phyloP scores from a whole-genome alignment of 805 yeast genomes.

The Lachancea meyersii region DNA sequence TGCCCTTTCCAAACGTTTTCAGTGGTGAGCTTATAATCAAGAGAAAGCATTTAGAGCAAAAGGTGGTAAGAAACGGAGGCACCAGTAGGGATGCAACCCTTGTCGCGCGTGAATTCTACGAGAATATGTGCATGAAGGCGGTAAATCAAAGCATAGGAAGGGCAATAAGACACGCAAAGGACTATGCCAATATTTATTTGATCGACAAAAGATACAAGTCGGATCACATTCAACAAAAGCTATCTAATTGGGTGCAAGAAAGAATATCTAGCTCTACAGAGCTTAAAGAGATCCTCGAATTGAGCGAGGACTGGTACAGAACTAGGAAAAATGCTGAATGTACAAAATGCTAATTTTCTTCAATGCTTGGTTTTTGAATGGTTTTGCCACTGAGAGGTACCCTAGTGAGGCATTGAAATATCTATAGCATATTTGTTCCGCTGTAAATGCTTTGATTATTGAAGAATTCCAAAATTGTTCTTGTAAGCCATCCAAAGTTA shows the following conservation, averaged over 20 bases:
- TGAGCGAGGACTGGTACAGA: conserved; percentile 1
- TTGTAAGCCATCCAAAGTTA: conserved; percentile 33
- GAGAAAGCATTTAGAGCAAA: conserved; percentile 53
- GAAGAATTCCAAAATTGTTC: conserved; percentile 22
- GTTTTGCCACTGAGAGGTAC: not conserved
- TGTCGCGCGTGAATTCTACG: conserved; percentile 56
- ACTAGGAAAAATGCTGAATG: not conserved
- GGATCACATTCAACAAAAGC: conserved; percentile 44
- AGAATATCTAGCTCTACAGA: not conserved
- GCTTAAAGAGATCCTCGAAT: not conserved
- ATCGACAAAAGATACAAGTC: conserved; percentile 57
- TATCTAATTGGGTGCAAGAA: conserved; percentile 64
- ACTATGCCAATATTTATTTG: conserved; percentile 70
- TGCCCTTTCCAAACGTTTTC: conserved; percentile 81
- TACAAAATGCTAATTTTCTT: too few relatives aligned
- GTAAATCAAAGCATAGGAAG: conserved; percentile 91
- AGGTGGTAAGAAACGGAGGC: conserved; percentile 44
- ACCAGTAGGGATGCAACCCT: conserved; percentile 40
- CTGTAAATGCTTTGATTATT: conserved; percentile 26
- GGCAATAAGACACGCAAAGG: conserved; percentile 77
- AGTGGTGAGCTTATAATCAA: conserved; percentile 78
- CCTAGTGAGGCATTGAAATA: not conserved
- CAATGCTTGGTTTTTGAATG: too few relatives aligned
- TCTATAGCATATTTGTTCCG: conserved; percentile 21
- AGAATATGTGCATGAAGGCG: conserved; percentile 82